phyloP scores from a whole-genome alignment of 192 early-diverging fungal genomes.

The Spizellomyces sp. region DNA sequence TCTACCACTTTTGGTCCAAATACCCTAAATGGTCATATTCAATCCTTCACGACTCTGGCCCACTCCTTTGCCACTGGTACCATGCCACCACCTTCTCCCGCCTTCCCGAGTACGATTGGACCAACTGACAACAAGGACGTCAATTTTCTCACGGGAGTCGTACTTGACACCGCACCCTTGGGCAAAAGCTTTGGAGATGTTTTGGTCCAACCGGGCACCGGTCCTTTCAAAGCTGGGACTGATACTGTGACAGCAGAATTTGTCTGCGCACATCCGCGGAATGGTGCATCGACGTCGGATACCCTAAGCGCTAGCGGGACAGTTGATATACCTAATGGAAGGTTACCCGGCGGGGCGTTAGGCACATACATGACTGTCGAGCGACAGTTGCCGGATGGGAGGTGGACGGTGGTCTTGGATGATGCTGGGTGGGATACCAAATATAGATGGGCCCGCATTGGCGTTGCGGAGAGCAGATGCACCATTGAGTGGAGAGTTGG shows the following conservation, averaged over 20 bases:
- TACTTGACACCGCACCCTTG: slow-evolving; percentile 38
- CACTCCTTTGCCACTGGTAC: slow-evolving; percentile 35
- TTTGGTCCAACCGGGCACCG: slow-evolving; percentile 22
- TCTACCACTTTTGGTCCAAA: slow-evolving; percentile 62
- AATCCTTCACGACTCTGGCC: slow-evolving; percentile 52
- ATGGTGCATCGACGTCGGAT: slow-evolving; percentile 26
- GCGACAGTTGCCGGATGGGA: slow-evolving; percentile 13
- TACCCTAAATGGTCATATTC: slow-evolving; percentile 56
- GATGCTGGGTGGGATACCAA: slow-evolving; percentile 52
- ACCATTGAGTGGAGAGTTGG: slow-evolving; percentile 40
- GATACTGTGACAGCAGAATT: slow-evolving; percentile 37
- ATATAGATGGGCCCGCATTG: slow-evolving; percentile 41
- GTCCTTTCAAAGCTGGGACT: background rate
- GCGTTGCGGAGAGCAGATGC: slow-evolving; percentile 40
- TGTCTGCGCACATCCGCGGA: slow-evolving; percentile 51
- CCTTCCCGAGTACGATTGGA: slow-evolving; percentile 6
- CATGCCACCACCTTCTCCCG: slow-evolving; percentile 3
- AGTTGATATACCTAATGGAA: slow-evolving; percentile 4
- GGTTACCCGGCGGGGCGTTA: slow-evolving; percentile 10
- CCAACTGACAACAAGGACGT: slow-evolving; percentile 21
- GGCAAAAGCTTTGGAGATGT: slow-evolving; percentile 41
- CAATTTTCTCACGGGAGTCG: slow-evolving; percentile 34
- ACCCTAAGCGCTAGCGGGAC: slow-evolving; percentile 1
- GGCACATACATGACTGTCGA: slow-evolving; percentile 47
- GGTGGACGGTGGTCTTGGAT: slow-evolving; percentile 41